Evolutionary conservation across 768 basidiomycete species (phyloP).

Genomic region (Clitopilus hobsonii): DNA sequence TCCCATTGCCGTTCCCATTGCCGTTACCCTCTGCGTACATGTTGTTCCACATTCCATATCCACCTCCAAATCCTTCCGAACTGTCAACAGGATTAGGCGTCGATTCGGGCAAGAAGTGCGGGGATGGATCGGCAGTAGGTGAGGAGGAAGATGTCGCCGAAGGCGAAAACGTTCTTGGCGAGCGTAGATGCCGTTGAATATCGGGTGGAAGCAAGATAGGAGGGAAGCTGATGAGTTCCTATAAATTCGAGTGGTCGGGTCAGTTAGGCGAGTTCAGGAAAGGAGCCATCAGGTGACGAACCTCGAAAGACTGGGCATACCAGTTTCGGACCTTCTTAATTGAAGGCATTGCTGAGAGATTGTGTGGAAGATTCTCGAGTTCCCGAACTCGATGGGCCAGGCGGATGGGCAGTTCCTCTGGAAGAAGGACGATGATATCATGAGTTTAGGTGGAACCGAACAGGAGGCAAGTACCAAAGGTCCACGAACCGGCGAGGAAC

Average conservation of each 20-base stretch:
- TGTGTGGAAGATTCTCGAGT: constrained; percentile 90
- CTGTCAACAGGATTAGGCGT: constrained; percentile 60
- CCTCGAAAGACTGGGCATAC: constrained; percentile 99
- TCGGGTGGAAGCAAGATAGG: constrained; percentile 63
- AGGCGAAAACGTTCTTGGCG: constrained; percentile 9
- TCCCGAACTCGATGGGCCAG: constrained; percentile 96
- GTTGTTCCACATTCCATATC: neutral
- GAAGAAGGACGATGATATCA: neutral
- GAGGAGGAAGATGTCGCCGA: neutral
- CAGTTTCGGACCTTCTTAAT: constrained; percentile 96
- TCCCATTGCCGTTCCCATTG: constrained; percentile 1
- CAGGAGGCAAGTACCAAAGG: neutral
- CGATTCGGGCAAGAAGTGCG: constrained; percentile 48
- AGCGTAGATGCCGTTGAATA: constrained; percentile 61
- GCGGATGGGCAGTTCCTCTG: constrained; percentile 92
- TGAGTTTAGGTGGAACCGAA: neutral
- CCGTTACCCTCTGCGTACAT: neutral
- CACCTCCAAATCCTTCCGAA: neutral
- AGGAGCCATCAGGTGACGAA: constrained; percentile 30
- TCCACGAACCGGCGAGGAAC: constrained; percentile 67
- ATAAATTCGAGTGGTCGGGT: neutral
- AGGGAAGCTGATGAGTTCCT: constrained; percentile 92
- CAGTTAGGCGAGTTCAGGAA: neutral
- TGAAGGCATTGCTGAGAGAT: constrained; percentile 84
- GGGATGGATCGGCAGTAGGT: neutral